phyloP scores from a whole-genome alignment of 2,329 filamentous ascomycete species.

The Calonectria pseudoturangicola region DNA sequence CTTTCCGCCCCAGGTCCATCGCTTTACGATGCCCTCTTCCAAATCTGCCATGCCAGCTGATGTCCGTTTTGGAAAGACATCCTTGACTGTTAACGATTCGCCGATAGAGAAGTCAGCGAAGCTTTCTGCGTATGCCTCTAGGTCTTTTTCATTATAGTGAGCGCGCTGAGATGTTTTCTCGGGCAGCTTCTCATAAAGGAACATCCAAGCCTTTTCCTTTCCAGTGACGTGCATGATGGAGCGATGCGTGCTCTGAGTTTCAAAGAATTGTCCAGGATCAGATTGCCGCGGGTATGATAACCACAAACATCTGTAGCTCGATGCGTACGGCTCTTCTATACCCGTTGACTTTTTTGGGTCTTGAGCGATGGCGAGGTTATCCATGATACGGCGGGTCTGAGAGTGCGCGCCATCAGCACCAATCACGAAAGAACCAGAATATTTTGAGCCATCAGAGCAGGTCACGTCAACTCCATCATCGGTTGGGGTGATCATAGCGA shows the following conservation, averaged over 20 bases:
- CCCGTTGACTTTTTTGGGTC: constrained; percentile 15
- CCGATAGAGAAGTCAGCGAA: constrained; percentile 30
- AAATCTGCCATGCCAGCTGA: constrained; percentile 53
- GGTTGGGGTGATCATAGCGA: constrained; percentile 40
- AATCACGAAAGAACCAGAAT: constrained; percentile 47
- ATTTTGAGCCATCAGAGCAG: constrained; percentile 45
- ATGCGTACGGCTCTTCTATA: constrained; percentile 14
- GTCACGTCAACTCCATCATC: constrained; percentile 41
- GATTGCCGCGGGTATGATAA: constrained; percentile 50
- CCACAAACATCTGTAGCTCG: constrained; percentile 49
- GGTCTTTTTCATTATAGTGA: constrained; percentile 27
- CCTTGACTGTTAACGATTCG: constrained; percentile 37
- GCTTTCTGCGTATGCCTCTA: constrained; percentile 11
- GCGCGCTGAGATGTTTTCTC: constrained; percentile 9
- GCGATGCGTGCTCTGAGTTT: constrained; percentile 53
- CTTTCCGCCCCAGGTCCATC: constrained; percentile 53
- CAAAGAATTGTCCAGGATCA: constrained; percentile 49
- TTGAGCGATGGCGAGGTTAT: constrained; percentile 22
- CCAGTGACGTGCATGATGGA: constrained; percentile 57
- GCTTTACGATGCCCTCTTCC: constrained; percentile 57
- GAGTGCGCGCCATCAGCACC: constrained; percentile 51
- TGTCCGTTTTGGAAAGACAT: constrained; percentile 7
- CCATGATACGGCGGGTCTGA: constrained; percentile 40
- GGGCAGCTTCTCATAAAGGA: constrained; percentile 58
- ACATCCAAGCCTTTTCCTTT: constrained; percentile 56